These are phyloP conservation scores for Pseudovirgaria hyperparasitica DNA, from an alignment of 2,329 filamentous ascomycete species.

Conservation along the genomic window DNA sequence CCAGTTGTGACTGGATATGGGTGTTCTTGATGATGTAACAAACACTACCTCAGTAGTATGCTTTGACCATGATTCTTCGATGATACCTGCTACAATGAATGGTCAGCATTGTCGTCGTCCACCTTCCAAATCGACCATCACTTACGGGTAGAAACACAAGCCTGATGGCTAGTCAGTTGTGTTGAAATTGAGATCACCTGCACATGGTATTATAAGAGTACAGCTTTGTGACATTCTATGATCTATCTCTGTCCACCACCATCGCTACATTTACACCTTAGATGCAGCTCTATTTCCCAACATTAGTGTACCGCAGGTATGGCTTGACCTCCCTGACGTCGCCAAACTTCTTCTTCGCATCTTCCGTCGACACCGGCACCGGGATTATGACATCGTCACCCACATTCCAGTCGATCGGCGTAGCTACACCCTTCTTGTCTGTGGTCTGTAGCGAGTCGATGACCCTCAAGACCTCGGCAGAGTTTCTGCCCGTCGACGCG, in stretches of 20 bases:
- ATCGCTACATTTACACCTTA: conserved; percentile 5
- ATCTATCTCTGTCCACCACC: not conserved
- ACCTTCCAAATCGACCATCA: too few species aligned
- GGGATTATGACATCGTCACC: conserved; percentile 91
- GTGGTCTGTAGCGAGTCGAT: conserved; percentile 50
- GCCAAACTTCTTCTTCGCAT: conserved; percentile 80
- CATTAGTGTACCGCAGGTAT: conserved; percentile 58
- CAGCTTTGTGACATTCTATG: too few species aligned
- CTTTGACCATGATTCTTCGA: too few species aligned
- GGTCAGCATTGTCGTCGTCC: too few species aligned
- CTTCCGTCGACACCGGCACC: conserved; percentile 66
- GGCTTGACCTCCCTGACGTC: conserved; percentile 51
- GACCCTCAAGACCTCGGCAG: conserved; percentile 43
- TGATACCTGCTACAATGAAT: too few species aligned
- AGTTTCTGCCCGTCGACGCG: conserved; percentile 64
- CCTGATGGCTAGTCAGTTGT: too few species aligned
- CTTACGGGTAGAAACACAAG: too few species aligned
- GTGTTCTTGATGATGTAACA: too few species aligned
- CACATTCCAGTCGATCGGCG: conserved; percentile 79
- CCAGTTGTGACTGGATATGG: too few species aligned
- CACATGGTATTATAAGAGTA: too few species aligned
- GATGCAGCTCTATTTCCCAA: conserved; percentile 28
- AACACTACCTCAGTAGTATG: too few species aligned
- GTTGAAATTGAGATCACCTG: too few species aligned
- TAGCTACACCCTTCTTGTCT: conserved; percentile 79